Conservation (phyloP, 495 filamentous ascomycete species). For the Friedmanniomyces simplex region DNA sequence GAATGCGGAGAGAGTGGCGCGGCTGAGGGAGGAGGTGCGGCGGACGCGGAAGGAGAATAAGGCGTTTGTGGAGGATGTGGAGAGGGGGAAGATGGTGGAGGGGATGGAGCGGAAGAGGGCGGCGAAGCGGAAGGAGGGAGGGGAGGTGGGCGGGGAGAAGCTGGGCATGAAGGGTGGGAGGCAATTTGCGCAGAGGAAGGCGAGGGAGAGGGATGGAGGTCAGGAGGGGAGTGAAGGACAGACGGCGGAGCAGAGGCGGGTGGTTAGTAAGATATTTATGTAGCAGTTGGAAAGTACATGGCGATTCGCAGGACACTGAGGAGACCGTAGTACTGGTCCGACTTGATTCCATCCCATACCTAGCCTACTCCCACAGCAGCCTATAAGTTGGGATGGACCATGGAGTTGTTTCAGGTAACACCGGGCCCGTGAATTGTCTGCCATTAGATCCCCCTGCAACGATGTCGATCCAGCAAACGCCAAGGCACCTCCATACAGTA, state of each 20-base stretch:
- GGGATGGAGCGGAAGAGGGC: constrained; percentile 39
- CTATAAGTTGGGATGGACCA: too few species aligned
- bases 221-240: not conserved
- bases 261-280: constrained; percentile 4
- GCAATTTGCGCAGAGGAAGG: constrained; percentile 65
- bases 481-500: too few species aligned
- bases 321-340: too few species aligned
- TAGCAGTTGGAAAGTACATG: not conserved
- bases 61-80: constrained; percentile 66
- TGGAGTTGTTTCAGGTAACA: too few species aligned
- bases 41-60: constrained; percentile 72
- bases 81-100: constrained; percentile 43
- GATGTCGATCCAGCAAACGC: too few species aligned
- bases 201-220: constrained; percentile 27
- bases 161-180: constrained; percentile 45
- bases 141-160: constrained; percentile 48
- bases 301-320: too few species aligned
- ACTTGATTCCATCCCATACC: too few species aligned
- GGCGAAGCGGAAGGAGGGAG: constrained; percentile 42
- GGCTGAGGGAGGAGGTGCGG: constrained; percentile 70
- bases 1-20: constrained; percentile 68
- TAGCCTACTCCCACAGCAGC: too few species aligned
- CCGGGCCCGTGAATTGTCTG: too few species aligned
- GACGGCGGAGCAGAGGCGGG: not conserved
- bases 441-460: too few species aligned